Conservation (phyloP, 805 yeast genomes). For the Metschnikowia hibisci region DNA sequence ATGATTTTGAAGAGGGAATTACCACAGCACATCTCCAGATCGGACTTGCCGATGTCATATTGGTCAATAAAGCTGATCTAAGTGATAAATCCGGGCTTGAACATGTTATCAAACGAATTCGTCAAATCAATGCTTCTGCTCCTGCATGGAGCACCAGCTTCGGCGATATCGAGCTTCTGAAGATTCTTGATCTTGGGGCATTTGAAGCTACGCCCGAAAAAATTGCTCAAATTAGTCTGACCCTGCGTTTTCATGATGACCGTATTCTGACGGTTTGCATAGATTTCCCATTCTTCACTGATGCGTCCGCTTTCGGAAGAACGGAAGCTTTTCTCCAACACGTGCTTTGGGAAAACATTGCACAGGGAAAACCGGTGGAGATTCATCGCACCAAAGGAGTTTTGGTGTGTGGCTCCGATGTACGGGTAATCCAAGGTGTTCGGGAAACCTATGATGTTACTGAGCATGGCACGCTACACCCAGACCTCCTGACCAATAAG, state of each 20-base stretch:
- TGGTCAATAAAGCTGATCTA: conserved; percentile 75
- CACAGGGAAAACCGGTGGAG: conserved; percentile 48
- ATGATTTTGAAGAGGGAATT: conserved; percentile 37
- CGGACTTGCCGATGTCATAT: conserved; percentile 80
- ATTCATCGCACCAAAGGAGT: conserved; percentile 83
- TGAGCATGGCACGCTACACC: conserved; percentile 38
- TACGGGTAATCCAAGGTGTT: conserved; percentile 82
- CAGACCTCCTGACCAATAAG: conserved; percentile 45
- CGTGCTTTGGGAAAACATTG: conserved; percentile 66
- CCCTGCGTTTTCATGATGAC: conserved; percentile 33
- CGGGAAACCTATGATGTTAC: conserved; percentile 85
- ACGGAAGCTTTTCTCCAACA: conserved; percentile 66
- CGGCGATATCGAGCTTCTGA: conserved; percentile 68
- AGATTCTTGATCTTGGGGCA: conserved; percentile 74
- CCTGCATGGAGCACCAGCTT: conserved; percentile 63
- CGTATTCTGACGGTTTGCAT: conserved; percentile 35
- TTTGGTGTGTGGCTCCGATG: conserved; percentile 39
- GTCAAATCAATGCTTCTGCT: conserved; percentile 61
- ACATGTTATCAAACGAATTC: conserved; percentile 37
- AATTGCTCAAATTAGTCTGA: conserved; percentile 14
- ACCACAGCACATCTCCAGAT: conserved; percentile 88
- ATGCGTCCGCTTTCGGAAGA: conserved; percentile 33
- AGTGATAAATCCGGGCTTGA: conserved; percentile 26
- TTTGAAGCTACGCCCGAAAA: conserved; percentile 45
- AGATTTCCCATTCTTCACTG: conserved; percentile 43